Percentiles rank a stretch among this genome's conserved stretches.
These are phyloP conservation scores for Dissophora ornata DNA, from an alignment of 192 early-diverging fungal genomes.

Conservation along the genomic window DNA sequence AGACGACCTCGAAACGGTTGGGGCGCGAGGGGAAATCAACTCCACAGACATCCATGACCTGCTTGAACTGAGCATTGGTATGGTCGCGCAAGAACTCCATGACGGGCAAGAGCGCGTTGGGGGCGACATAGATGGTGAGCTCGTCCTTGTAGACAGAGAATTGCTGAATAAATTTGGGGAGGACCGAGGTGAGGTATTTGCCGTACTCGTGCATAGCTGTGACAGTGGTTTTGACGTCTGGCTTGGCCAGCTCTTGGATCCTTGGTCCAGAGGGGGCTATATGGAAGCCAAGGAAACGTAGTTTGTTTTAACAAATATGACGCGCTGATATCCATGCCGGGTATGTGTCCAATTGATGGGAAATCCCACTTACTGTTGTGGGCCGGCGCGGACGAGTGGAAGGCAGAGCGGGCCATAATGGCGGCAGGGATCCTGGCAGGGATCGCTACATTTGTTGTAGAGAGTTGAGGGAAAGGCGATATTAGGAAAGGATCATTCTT, in stretches of 20 bases:
- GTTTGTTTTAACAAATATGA: not conserved
- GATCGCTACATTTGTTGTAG: slow-evolving; percentile 39
- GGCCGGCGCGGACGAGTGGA: slow-evolving; percentile 43
- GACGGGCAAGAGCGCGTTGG: slow-evolving; percentile 79
- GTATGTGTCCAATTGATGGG: not conserved
- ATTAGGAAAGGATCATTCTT: no score
- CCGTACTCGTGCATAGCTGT: slow-evolving; percentile 84
- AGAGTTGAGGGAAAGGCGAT: no score
- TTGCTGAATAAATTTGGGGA: slow-evolving; percentile 98
- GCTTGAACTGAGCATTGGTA: slow-evolving; percentile 92
- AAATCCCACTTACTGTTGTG: slow-evolving; percentile 36
- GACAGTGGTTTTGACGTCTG: slow-evolving; percentile 48
- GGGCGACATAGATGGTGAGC: slow-evolving; percentile 93
- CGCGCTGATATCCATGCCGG: not conserved
- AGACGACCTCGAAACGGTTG: slow-evolving; percentile 98
- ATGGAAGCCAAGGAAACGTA: not conserved
- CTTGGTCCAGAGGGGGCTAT: slow-evolving; percentile 44
- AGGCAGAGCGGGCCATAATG: slow-evolving; percentile 31
- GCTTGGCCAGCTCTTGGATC: slow-evolving; percentile 44
- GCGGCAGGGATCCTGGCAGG: slow-evolving; percentile 49
- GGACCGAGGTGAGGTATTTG: slow-evolving; percentile 81
- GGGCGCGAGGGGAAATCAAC: slow-evolving; percentile 91
- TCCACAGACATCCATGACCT: slow-evolving; percentile 88
- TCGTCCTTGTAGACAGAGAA: slow-evolving; percentile 98
- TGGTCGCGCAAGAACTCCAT: slow-evolving; percentile 95